These are phyloP conservation scores for Kuraishia capsulata DNA, from an alignment of 805 yeast genomes.

Conservation along the genomic window DNA sequence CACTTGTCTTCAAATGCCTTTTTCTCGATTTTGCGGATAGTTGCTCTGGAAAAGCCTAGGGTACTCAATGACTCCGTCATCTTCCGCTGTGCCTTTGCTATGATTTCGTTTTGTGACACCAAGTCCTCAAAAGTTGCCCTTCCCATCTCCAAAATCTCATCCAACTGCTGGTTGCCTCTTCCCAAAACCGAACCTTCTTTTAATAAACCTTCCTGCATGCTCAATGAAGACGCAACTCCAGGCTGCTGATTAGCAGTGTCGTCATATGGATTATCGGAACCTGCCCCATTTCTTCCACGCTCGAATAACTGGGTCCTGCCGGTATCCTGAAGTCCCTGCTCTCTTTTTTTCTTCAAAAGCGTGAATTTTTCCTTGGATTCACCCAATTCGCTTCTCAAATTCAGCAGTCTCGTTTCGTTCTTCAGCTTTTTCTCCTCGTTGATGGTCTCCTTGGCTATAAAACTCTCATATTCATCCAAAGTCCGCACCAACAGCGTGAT, in stretches of 20 bases:
- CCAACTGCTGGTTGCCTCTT: conserved; percentile 74
- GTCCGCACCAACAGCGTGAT: conserved; percentile 69
- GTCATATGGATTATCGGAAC: conserved; percentile 42
- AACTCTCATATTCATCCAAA: conserved; percentile 34
- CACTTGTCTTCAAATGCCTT: conserved; percentile 82
- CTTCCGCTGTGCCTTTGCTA: conserved; percentile 51
- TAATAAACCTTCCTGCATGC: conserved; percentile 52
- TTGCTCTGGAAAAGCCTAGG: conserved; percentile 78
- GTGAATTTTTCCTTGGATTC: conserved; percentile 43
- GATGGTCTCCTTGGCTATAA: conserved; percentile 47
- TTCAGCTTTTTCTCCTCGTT: conserved; percentile 45
- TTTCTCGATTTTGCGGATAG: conserved; percentile 71
- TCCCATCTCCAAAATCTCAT: conserved; percentile 87
- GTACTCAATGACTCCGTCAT: conserved; percentile 67
- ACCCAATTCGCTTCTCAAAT: conserved; percentile 39
- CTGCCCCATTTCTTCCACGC: conserved; percentile 29
- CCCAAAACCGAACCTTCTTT: conserved; percentile 58
- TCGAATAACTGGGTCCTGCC: conserved; percentile 48
- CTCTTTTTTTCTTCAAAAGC: conserved; percentile 46
- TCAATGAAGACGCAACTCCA: conserved; percentile 8
- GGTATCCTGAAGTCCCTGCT: conserved; percentile 35
- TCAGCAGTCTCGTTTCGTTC: conserved; percentile 49
- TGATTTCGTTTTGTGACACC: conserved; percentile 71
- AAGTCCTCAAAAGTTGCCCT: conserved; percentile 76
- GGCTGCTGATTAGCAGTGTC: conserved; percentile 11